Evolutionary conservation across 495 filamentous ascomycete genomes (phyloP), one percentile per base, ranked within the genome.

Genomic region (Neurospora pannonica): DNA sequence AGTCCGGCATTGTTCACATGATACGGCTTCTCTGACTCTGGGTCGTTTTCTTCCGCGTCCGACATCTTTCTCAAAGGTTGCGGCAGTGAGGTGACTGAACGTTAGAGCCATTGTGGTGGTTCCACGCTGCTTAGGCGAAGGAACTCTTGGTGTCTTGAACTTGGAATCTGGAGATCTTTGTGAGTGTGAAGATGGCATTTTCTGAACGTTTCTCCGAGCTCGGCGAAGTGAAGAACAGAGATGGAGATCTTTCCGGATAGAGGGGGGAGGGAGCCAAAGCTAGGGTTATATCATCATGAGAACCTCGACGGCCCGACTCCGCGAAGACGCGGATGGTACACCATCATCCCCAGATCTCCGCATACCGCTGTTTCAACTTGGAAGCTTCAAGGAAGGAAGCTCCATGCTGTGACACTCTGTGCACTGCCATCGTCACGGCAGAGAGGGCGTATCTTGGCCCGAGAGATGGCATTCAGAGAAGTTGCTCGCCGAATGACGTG

Each of bases 1-100:
- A 13, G 82, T 82, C 11, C 89, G 82, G 76, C 89, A 91, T 46
- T 79, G 73, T 46, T 54, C 73, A 46, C 78, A 79, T 13, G 78
- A 79, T 4, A 78, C 73, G 28, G 74, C 71, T 38, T 78, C 76
- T 37, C 78, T 71, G 2, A 76, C 72, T 24, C 78, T 38, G 17
- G 78, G 78, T 10, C 78, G 42, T 73, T 78, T 79, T 13, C 78
- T 54, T 13, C 78, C 78, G 28, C 76, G 70, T 39, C 76, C 76
- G 38, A 75, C 73, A 10, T 75, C 71, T 21, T 71, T 72, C 73
- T 78, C 76, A 42, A 79, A 79, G 48, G 60, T 75, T 38, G 75
- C 76, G 38, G 76, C 76, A 40, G 73, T 76, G 70, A 78, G 74
- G 39, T 79, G 60, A 60, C 71, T 75, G 54, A 79, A 79, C 0